Evolutionary conservation across 768 basidiomycete genomes (phyloP).

Genomic region (Pleurotus giganteus): DNA sequence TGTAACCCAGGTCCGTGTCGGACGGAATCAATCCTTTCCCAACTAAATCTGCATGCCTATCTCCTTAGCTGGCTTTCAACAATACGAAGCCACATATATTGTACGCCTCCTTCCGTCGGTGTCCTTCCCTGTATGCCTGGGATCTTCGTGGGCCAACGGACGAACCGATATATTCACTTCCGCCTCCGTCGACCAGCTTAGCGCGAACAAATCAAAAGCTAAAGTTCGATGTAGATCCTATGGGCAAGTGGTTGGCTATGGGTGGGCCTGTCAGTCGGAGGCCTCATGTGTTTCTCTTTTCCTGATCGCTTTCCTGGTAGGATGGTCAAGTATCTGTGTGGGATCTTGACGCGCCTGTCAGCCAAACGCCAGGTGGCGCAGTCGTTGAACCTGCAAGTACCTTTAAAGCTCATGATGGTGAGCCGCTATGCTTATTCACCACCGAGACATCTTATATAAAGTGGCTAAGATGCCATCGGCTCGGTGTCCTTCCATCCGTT

Average conservation of each 20-base stretch:
- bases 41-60: slow-evolving; percentile 10
- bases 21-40: background rate
- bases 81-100: slow-evolving; percentile 67
- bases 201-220: slow-evolving; percentile 69
- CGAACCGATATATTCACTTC: slow-evolving; percentile 38
- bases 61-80: slow-evolving; percentile 69
- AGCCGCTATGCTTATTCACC: slow-evolving; percentile 12
- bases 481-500: slow-evolving; percentile 74
- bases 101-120: slow-evolving; percentile 76
- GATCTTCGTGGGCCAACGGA: slow-evolving; percentile 66
- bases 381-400: slow-evolving; percentile 27
- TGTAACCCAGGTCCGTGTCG: slow-evolving; percentile 49
- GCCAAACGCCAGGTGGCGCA: slow-evolving; percentile 10
- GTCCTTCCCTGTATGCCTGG: slow-evolving; percentile 67
- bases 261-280: slow-evolving; percentile 63
- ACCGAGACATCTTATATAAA: background rate
- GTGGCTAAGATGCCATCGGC: slow-evolving; percentile 64
- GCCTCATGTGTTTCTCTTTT: background rate
- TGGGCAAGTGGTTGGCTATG: slow-evolving; percentile 59
- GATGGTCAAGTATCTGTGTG: slow-evolving; percentile 60
- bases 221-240: slow-evolving; percentile 72
- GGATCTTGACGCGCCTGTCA: slow-evolving; percentile 33
- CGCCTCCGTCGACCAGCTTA: slow-evolving; percentile 12
- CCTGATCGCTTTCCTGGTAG: slow-evolving; percentile 30
- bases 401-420: slow-evolving; percentile 61